Evolutionary conservation across 306 rosid species (phyloP), one percentile per base, ranked within the genome.

Genomic region (Rosa persica): DNA sequence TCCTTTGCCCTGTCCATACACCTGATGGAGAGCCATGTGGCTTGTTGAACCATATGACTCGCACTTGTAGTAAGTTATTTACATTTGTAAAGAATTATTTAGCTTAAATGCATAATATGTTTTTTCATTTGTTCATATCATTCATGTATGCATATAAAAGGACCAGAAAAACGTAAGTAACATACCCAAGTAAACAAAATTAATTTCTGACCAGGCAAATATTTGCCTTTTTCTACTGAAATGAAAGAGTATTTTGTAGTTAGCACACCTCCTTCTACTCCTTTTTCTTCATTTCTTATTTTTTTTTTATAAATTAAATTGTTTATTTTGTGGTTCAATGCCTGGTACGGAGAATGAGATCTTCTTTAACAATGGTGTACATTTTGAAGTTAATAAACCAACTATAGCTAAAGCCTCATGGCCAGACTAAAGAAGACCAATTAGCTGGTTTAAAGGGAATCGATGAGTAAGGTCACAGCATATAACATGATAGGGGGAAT

Each of bases 11-110:
- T 38, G 98, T 95, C 71, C 98, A 95, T 83, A 95, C 98, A 46
- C 98, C 98, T 84, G 98, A 95, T 87, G 98, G 98, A 78, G 98
- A 87, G 69, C 98, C 98, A 48, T 95, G 98, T 87, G 98, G 98
- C 82, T 89, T 95, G 85, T 83, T 95, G 87, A 95, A 95, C 78
- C 98, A 95, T 82, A 85, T 95, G 94, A 89, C 98, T 60, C 71
- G 82, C 80, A 83, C 86, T 55, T 81, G 97, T 64, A 80, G 98
- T 92, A 86, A 89, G 98, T 89, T 8, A 12, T 66, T 16, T 10
- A 16, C 23, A 66, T 36, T 62, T 60, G 11, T 55, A 55, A 47
- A n/a, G 0, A 55, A 55, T 55, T 55, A n/a, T 2, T 55, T 55
- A n/a, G 30, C 62, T 3, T 60, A 25, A 60, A 23, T 58, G 0